Evolutionary conservation across 2,329 filamentous ascomycete genomes (phyloP), one percentile per base, ranked within the genome.

Genomic region (Nemania sp.): DNA sequence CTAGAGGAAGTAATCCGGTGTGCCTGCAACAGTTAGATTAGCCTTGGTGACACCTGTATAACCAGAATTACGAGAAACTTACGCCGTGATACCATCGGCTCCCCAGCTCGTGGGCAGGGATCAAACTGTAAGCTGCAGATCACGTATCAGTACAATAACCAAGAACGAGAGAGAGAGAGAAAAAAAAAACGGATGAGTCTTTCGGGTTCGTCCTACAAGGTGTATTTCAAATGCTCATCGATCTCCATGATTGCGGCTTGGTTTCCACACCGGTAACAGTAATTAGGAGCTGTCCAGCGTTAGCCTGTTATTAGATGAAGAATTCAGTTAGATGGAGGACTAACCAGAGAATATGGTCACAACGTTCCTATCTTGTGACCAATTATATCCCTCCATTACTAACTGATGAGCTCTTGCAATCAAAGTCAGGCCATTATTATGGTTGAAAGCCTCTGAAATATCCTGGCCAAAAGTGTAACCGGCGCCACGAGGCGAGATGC

Each of bases 191-290:
- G 40, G 40, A 6, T n/a, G 35, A 39, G 11, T 39, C 11, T 43
- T 17, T 2, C 48, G 0, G 34, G 54, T 32, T 47, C 45, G 29
- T 88, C 92, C 78, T 85, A 97, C 94, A 99, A 98, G 73, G 95
- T 98, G 80, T 98, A 99, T 83, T 99, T 98, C 75, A 99, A 81
- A 77, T 98, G 93, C 80, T 99, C 95, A 69, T 98, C 95, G 77
- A 99, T 99, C 80, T 98, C 95, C 95, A 99, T 99, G 77, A 99
- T 98, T n/a, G 95, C 95, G 59, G 95, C 95, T 79, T 98, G 95
- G 79, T 99, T 99, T 74, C 95, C 95, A 75, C 95, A 99, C 77
- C 95, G 87, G 84, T 99, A 98, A 82, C 94, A 99, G 83, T 99
- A 99, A 78, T 94, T 94, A 65, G 90, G 90, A 55, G 90, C 90